phyloP scores from a whole-genome alignment of 2,329 filamentous ascomycete species.

The Aspergillus novofumigatus region DNA sequence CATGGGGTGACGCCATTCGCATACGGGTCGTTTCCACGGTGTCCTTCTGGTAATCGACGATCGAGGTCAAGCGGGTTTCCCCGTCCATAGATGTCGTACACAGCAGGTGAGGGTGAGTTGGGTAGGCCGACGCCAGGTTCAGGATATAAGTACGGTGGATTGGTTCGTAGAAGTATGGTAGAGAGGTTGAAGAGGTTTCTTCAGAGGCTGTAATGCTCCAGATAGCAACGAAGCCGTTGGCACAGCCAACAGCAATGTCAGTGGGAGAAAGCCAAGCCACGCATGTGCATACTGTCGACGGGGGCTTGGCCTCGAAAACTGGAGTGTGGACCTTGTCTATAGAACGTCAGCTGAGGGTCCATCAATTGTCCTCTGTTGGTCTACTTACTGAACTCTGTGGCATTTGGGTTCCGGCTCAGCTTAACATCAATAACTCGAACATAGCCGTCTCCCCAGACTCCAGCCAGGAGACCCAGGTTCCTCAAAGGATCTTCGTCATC shows the following conservation, averaged over 20 bases:
- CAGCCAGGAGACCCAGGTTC: conserved; percentile 51
- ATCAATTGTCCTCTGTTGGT: neutral
- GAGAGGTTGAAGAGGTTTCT: conserved; percentile 12
- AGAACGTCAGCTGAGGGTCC: neutral
- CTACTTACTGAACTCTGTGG: conserved; percentile 33
- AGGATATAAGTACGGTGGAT: conserved; percentile 38
- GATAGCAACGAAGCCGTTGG: conserved; percentile 54
- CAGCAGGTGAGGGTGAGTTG: conserved; percentile 50
- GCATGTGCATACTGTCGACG: conserved; percentile 52
- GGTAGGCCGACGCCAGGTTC: conserved; percentile 47
- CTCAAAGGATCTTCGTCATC: conserved; percentile 25
- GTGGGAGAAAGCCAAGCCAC: conserved; percentile 55
- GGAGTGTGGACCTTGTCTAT: conserved; percentile 43
- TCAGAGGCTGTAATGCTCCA: conserved; percentile 42
- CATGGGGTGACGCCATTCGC: conserved; percentile 45
- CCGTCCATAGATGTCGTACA: conserved; percentile 53
- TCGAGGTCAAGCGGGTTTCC: conserved; percentile 51
- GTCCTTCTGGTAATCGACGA: conserved; percentile 46
- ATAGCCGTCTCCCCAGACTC: conserved; percentile 56
- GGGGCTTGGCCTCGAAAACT: conserved; percentile 49
- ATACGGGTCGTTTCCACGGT: conserved; percentile 45
- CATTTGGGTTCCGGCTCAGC: conserved; percentile 20
- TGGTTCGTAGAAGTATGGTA: conserved; percentile 35
- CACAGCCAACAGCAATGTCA: conserved; percentile 52
- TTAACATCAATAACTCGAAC: conserved; percentile 53